Evolutionary conservation across 2,329 filamentous ascomycete species (phyloP).

Genomic region (Cordyceps cicadae): DNA sequence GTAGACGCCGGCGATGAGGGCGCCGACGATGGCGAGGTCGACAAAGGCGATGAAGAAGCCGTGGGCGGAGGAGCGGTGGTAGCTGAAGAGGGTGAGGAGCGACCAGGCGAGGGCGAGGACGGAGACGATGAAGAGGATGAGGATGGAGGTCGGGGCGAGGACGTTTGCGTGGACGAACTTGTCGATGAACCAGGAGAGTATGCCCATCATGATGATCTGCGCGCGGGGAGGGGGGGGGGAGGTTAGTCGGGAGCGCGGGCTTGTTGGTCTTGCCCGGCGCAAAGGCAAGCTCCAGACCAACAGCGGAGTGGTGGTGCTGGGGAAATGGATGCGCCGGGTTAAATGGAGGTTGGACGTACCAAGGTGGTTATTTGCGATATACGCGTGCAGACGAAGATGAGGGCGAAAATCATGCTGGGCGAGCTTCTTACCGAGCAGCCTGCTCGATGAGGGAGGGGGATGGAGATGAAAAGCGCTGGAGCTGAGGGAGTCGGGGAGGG

Average conservation of each 20-base stretch:
- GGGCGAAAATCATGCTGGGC: constrained; percentile 51
- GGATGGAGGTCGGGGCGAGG: constrained; percentile 53
- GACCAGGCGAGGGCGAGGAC: constrained; percentile 56
- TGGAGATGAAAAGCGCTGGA: too few species aligned
- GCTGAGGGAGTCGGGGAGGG: too few species aligned
- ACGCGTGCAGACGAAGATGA: constrained; percentile 56
- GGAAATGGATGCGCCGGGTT: neutral
- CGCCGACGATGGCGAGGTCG: constrained; percentile 54
- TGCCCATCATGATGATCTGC: constrained; percentile 57
- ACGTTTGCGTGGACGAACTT: constrained; percentile 47
- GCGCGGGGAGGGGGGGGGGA: neutral
- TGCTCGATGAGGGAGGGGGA: neutral
- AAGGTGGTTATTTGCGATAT: constrained; percentile 54
- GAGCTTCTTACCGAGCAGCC: neutral
- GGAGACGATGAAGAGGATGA: constrained; percentile 60
- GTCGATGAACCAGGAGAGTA: constrained; percentile 59
- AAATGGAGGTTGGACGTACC: constrained; percentile 21
- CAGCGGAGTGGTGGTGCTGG: too few species aligned
- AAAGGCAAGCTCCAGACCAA: too few species aligned
- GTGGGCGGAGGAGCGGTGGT: constrained; percentile 54
- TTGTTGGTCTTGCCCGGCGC: too few species aligned
- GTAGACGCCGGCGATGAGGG: constrained; percentile 55
- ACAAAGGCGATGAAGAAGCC: constrained; percentile 52
- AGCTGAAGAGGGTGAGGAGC: constrained; percentile 57
- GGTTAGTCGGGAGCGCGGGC: neutral